Percentiles rank a stretch among this genome's conserved stretches.
phyloP scores from a whole-genome alignment of 2,329 filamentous ascomycete genomes.

The Cercospora sp. region DNA sequence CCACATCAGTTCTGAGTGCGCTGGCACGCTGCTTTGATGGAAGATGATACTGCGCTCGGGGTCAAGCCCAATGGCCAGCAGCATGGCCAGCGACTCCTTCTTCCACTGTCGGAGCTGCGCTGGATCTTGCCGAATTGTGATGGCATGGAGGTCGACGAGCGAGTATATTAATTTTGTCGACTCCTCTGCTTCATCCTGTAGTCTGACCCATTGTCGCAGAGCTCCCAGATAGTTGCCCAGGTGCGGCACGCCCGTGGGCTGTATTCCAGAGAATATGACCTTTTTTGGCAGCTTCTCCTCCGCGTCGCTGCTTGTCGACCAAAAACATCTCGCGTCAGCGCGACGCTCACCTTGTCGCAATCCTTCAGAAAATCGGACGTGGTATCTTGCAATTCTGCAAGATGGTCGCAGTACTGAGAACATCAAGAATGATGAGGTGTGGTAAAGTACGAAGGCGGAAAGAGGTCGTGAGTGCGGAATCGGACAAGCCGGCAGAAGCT shows the following conservation, averaged over 20 bases:
- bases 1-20: conserved; percentile 94
- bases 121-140: conserved; percentile 73
- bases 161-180: conserved; percentile 73
- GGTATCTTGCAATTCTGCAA: background rate
- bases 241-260: conserved; percentile 91
- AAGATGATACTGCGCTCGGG: conserved; percentile 77
- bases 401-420: background rate
- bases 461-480: background rate
- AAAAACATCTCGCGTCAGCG: background rate
- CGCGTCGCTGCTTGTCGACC: conserved; percentile 13
- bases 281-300: conserved; percentile 28
- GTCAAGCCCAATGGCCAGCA: conserved; percentile 82
- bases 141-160: conserved; percentile 89
- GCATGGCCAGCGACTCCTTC: conserved; percentile 72
- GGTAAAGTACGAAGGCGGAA: no score
- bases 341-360: background rate
- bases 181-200: conserved; percentile 65
- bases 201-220: conserved; percentile 76
- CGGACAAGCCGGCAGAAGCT: conserved; percentile 7
- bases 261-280: conserved; percentile 91
- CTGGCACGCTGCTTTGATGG: conserved; percentile 65
- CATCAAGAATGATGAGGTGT: conserved; percentile 5
- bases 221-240: conserved; percentile 95
- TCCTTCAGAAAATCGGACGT: background rate
- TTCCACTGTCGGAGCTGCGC: conserved; percentile 63